Evolutionary conservation across 73 alveolate species (phyloP).

Genomic region (Paramecium octaurelia): DNA sequence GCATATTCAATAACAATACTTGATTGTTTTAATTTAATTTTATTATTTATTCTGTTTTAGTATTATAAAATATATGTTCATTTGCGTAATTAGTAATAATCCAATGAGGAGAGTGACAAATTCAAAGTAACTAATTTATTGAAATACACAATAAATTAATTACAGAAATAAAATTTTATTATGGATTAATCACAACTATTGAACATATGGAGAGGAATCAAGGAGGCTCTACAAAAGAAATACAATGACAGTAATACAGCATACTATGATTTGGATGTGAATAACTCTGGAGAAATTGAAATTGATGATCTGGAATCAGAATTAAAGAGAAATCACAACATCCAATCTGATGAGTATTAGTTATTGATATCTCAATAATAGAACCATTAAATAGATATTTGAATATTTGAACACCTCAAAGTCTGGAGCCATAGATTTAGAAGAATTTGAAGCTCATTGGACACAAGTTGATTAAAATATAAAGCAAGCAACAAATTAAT

Average conservation of each 20-base stretch:
- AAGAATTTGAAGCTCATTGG: background rate
- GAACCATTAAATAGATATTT: background rate
- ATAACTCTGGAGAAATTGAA: background rate
- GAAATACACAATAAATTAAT: background rate
- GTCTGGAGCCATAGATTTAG: background rate
- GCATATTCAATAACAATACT: background rate
- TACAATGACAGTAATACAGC: background rate
- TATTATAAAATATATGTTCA: background rate
- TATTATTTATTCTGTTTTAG: background rate
- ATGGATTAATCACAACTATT: background rate
- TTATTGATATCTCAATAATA: background rate
- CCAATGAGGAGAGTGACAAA: background rate
- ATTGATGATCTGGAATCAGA: background rate
- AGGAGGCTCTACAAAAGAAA: background rate
- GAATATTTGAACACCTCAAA: background rate
- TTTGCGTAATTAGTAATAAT: no score
- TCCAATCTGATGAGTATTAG: background rate
- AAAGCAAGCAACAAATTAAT: background rate
- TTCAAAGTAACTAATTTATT: background rate
- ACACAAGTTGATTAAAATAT: background rate
- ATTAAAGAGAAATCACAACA: background rate
- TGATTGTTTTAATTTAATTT: background rate
- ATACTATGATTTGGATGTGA: background rate
- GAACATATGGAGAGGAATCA: background rate
- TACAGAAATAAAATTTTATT: conserved; percentile 1